phyloP scores from a whole-genome alignment of 176 grass and related monocot genomes.

The Rhipidocladum racemiflorum region DNA sequence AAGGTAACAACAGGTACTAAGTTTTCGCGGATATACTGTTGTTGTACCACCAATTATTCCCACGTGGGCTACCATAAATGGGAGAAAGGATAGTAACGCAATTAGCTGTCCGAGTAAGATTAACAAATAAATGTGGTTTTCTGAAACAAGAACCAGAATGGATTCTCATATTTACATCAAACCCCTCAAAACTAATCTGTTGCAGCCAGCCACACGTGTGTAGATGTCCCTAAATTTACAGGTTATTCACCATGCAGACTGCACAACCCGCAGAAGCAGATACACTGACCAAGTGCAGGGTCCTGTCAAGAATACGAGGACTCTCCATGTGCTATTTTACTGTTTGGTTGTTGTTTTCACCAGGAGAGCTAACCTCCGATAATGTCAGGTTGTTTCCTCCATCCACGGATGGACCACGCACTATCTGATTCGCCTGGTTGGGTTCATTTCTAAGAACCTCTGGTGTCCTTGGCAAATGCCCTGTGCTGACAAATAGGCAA shows the following conservation, averaged over 20 bases:
- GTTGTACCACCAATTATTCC: background rate
- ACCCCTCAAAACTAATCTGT: conserved; percentile 23
- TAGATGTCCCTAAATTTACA: conserved; percentile 22
- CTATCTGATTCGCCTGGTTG: conserved; percentile 42
- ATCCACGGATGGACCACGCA: conserved; percentile 29
- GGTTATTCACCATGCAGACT: background rate
- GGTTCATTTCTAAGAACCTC: conserved; percentile 48
- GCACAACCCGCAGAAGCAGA: background rate
- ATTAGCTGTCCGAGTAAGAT: background rate
- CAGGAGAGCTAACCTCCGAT: conserved; percentile 26
- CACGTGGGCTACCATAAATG: background rate
- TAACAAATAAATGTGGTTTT: background rate
- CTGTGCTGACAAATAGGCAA: conserved; percentile 41
- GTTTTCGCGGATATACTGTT: background rate
- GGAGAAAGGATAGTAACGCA: background rate
- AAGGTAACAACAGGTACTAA: background rate
- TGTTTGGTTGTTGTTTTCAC: conserved; percentile 35
- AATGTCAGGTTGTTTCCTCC: conserved; percentile 22
- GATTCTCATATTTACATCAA: conserved; percentile 45
- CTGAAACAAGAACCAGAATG: conserved; percentile 9
- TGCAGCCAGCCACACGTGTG: background rate
- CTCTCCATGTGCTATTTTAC: conserved; percentile 34
- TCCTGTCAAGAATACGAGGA: background rate
- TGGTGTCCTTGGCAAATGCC: conserved; percentile 33
- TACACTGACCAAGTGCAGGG: conserved; percentile 22